Evolutionary conservation across 192 early-diverging fungal species (phyloP), one percentile per base, ranked within the genome.

Genomic region (Phycomyces nitens): DNA sequence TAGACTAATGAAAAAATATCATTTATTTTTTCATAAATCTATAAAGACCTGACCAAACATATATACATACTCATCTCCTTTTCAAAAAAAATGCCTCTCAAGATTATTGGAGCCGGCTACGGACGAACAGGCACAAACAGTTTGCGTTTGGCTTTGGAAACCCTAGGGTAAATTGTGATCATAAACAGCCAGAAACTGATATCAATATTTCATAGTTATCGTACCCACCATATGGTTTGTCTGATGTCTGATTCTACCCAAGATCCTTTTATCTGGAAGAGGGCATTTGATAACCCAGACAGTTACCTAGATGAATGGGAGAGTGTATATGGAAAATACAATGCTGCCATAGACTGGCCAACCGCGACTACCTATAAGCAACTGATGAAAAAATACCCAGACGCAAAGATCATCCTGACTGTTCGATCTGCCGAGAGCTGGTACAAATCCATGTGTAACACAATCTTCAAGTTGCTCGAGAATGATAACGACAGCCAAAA

Each of bases 91-190:
- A 47, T 47, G 44, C 65, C 65, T 29, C 50, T 67, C 47, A 44
- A 67, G 60, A 47, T 67, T 55, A 67, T 67, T 18, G 65, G 67
- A n/a, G 55, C 67, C 6, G 67, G 67, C 4, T 62, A 43, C 34
- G 67, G 67, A 24, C 60, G 67, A 39, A 69, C 67, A 56, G 67
- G 60, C 12, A 69, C 67, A 20, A 54, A 60, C 26, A 56, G 58
- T 50, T 26, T 69, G 23, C 53, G 47, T 50, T 29, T 49, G 20
- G 67, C 67, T 62, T 62, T 69, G 27, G 40, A 53, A 10, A 56
- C 27, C 0, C 43, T 69, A 18, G 67, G 67, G 59, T 69, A 69
- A 60, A 24, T 21, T n/a, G 5, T 22, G 24, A 52, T 0, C 0
- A 8, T 15, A 22, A 11, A 14, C 10, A 14, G 10, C 18, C 10